Percentiles rank a stretch among this genome's conserved stretches.
phyloP scores from a whole-genome alignment of 441 rosid species.

The Populus tomentosa region DNA sequence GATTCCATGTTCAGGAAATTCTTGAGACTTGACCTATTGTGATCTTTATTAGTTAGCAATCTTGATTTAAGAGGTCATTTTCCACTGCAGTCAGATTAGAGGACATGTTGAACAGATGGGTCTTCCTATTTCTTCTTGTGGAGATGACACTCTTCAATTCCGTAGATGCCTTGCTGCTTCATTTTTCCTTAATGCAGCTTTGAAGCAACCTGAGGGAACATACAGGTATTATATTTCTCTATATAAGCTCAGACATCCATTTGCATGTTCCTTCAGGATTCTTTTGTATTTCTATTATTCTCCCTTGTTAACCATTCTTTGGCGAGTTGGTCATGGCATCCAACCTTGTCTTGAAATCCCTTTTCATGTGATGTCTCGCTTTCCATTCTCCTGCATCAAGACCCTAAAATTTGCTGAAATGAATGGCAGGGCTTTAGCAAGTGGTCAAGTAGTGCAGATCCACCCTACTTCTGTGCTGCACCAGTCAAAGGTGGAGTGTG shows the following conservation, averaged over 20 bases:
- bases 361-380: neutral
- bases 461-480: slow-evolving; percentile 84
- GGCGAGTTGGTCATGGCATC: neutral
- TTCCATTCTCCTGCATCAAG: neutral
- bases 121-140: slow-evolving; percentile 67
- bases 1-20: neutral
- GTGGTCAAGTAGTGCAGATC: slow-evolving; percentile 74
- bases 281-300: neutral
- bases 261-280: slow-evolving; percentile 5
- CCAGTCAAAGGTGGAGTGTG: slow-evolving; percentile 70
- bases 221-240: slow-evolving; percentile 50
- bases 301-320: neutral
- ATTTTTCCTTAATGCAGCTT: slow-evolving; percentile 89
- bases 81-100: slow-evolving; percentile 65
- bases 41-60: neutral
- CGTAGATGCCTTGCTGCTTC: slow-evolving; percentile 89
- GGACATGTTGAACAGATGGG: slow-evolving; percentile 77
- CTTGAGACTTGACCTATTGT: slow-evolving; percentile 3
- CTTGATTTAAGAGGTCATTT: slow-evolving; percentile 16
- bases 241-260: slow-evolving; percentile 10
- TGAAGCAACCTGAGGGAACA: slow-evolving; percentile 78
- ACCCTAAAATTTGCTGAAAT: slow-evolving; percentile 10
- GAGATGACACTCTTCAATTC: slow-evolving; percentile 70
- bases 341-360: slow-evolving; percentile 1
- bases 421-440: slow-evolving; percentile 75